Evolutionary conservation across 2,329 filamentous ascomycete genomes (phyloP), one percentile per base, ranked within the genome.

Genomic region (Trichoderma breve): DNA sequence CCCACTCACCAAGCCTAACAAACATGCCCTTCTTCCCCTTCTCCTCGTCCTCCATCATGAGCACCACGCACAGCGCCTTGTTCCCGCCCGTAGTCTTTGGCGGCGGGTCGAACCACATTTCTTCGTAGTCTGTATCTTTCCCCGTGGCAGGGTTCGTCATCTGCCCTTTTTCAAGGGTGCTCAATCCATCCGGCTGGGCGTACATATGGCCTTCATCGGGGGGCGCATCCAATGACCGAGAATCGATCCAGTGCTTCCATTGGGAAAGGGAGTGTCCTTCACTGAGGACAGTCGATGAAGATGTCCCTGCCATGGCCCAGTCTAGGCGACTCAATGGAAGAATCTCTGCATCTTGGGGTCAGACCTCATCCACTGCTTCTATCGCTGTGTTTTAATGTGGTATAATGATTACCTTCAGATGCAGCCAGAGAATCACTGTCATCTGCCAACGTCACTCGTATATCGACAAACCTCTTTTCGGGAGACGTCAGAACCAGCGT

Each of bases 401-500:
- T 12, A 4, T 7, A 4, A 21, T 11, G n/a, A 4, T 32, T 57
- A 70, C 53, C 71, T 51, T 73, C 65, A 39, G 51, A n/a, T 3
- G 61, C 51, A 26, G 15, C 26, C n/a, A 65, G 24, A 24, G 28
- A 12, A 30, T 51, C 12, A 9, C 72, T 72, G 26, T 69, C 70
- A n/a, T 73, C 72, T n/a, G 79, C 77, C 21, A 80, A 75, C 18
- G 86, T 77, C 65, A 91, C 82, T 53, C 91, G 87, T 26, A 92
- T 77, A 76, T 92, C 91, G 47, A 92, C 86, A 77, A 91, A 92
- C 47, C 83, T 85, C 34, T 82, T 82, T 30, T 79, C 77, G 1
- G 88, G 86, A 3, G 88, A 88, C 0, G 90, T 92, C 60, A 92
- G 81, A 14, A 92, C 91, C 4, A 91, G 77, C 0, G 90, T 92